A percentile compares a stretch with the other conserved stretches of the same genome.
These are phyloP conservation scores for Penicillium flavigenum DNA, from an alignment of 495 filamentous ascomycete species.

Conservation along the genomic window DNA sequence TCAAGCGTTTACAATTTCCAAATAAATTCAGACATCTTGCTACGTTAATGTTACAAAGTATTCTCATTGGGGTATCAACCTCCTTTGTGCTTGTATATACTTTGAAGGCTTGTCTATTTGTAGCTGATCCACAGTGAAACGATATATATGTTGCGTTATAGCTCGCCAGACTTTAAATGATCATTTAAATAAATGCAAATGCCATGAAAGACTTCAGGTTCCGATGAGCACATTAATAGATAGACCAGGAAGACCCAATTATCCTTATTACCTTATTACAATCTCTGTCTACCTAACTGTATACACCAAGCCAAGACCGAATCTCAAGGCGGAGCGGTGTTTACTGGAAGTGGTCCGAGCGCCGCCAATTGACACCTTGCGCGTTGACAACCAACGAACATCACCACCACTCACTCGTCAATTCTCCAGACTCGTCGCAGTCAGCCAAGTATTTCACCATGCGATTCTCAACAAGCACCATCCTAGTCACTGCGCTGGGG, in stretches of 20 bases:
- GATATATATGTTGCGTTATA: neutral
- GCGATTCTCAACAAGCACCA: constrained; percentile 54
- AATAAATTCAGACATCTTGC: neutral
- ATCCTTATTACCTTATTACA: neutral
- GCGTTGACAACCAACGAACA: constrained; percentile 25
- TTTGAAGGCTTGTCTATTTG: too few relatives aligned
- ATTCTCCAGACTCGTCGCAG: constrained; percentile 11
- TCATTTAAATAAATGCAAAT: neutral
- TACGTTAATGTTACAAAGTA: neutral
- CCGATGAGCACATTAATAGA: neutral
- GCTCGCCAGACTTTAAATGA: neutral
- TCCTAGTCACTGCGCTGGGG: constrained; percentile 62
- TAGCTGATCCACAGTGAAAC: neutral
- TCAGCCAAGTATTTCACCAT: constrained; percentile 35
- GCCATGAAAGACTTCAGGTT: neutral
- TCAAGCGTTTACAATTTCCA: neutral
- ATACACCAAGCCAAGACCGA: constrained; percentile 2
- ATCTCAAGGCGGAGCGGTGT: constrained; percentile 16
- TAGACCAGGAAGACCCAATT: neutral
- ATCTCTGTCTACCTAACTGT: neutral
- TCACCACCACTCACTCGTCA: constrained; percentile 12
- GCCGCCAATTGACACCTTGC: constrained; percentile 46
- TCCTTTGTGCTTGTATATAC: too few relatives aligned
- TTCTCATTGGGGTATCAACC: too few relatives aligned
- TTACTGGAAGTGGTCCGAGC: constrained; percentile 42